phyloP scores from a whole-genome alignment of 2,329 filamentous ascomycete species.

The Fusarium concolor region DNA sequence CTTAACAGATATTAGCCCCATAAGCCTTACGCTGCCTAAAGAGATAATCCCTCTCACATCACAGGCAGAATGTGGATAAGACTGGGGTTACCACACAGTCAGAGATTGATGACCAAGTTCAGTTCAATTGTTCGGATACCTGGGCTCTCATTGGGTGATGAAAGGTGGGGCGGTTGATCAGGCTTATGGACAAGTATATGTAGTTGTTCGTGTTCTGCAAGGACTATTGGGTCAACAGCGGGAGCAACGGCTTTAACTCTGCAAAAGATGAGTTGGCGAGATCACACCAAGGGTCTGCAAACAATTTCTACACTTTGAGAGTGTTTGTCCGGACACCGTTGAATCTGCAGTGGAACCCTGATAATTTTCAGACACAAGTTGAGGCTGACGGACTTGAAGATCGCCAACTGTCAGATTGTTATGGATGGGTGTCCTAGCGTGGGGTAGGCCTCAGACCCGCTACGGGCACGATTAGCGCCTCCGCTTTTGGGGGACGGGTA shows the following conservation, averaged over 20 bases:
- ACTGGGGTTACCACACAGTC: neutral
- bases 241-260: neutral
- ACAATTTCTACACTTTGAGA: neutral
- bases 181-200: neutral
- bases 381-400: conserved; percentile 26
- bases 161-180: conserved; percentile 23
- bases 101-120: neutral
- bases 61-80: neutral
- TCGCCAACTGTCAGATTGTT: conserved; percentile 17
- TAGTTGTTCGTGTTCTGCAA: too few relatives aligned
- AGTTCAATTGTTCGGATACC: neutral
- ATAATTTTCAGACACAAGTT: conserved; percentile 2
- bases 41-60: neutral
- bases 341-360: conserved; percentile 12
- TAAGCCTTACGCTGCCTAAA: too few relatives aligned
- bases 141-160: conserved; percentile 2
- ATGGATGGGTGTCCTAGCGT: neutral
- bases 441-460: conserved; percentile 16
- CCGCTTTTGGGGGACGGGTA: neutral
- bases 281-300: neutral
- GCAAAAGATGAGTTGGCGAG: neutral
- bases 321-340: conserved; percentile 9
- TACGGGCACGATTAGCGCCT: neutral
- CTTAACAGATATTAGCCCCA: too few relatives aligned
- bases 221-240: neutral